These are phyloP conservation scores for Alternaria infectoria DNA, from an alignment of 2,329 filamentous ascomycete genomes.

Conservation along the genomic window DNA sequence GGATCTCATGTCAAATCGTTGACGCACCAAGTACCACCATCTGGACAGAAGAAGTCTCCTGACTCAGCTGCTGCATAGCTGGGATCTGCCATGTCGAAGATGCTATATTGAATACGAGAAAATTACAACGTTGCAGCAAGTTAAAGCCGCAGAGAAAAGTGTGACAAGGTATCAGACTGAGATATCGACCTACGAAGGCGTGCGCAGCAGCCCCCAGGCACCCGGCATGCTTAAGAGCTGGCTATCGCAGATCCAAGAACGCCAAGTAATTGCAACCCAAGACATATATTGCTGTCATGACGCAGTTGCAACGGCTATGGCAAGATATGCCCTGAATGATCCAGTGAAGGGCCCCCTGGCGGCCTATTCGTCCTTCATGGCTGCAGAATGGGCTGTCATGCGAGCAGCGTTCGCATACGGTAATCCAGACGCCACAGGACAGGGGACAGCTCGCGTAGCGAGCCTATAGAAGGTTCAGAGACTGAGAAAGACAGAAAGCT, in stretches of 20 bases:
- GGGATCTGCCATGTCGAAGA: neutral
- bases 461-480: neutral
- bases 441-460: neutral
- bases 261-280: neutral
- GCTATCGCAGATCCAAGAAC: neutral
- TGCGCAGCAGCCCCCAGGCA: neutral
- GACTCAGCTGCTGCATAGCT: slow-evolving; percentile 11
- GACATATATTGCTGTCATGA: neutral
- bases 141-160: neutral
- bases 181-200: neutral
- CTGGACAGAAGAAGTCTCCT: slow-evolving; percentile 21
- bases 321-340: neutral
- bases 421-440: neutral
- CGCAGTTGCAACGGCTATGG: neutral
- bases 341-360: neutral
- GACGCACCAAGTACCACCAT: slow-evolving; percentile 18
- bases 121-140: too few relatives aligned
- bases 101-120: neutral
- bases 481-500: neutral
- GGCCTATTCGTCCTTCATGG: neutral
- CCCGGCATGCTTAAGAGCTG: neutral
- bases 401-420: neutral
- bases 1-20: neutral
- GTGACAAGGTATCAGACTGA: neutral
- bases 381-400: neutral